Conservation (phyloP, 768 basidiomycete species). For the Kwoniella pini region DNA sequence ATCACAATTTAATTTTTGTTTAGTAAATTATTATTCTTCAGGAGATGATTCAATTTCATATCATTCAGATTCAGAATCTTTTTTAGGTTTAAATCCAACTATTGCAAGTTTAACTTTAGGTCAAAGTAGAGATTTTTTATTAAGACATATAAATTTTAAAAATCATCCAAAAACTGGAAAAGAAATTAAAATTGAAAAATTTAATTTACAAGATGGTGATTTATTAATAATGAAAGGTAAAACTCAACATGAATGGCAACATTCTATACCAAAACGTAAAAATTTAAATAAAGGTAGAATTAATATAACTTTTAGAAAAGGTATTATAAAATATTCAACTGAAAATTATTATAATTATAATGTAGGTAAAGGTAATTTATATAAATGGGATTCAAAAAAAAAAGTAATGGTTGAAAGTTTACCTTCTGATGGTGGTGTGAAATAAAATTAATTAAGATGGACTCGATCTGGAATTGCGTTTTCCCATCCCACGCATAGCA, state of each 20-base stretch:
- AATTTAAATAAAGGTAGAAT: constrained; percentile 47
- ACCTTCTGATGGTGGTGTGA: constrained; percentile 3
- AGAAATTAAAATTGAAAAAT: constrained; percentile 42
- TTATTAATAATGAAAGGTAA: constrained; percentile 53
- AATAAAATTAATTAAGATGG: background rate
- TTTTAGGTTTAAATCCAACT: constrained; percentile 51
- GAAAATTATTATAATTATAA: constrained; percentile 53
- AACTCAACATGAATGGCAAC: constrained; percentile 54
- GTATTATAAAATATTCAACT: constrained; percentile 48
- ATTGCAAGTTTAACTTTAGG: constrained; percentile 54
- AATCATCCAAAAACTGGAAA: constrained; percentile 12
- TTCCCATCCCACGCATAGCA: too few species aligned
- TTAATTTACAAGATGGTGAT: constrained; percentile 45
- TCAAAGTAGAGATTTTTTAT: constrained; percentile 45
- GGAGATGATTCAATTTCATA: constrained; percentile 53
- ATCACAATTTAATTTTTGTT: constrained; percentile 52
- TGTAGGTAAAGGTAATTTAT: constrained; percentile 45
- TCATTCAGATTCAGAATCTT: constrained; percentile 51
- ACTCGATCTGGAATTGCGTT: background rate
- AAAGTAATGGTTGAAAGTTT: constrained; percentile 39
- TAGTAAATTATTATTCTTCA: constrained; percentile 52
- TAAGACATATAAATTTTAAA: constrained; percentile 50
- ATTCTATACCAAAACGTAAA: constrained; percentile 53
- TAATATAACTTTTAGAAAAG: constrained; percentile 55
- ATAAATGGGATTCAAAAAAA: constrained; percentile 30